These are phyloP conservation scores for Myrica gale DNA, from an alignment of 306 rosid genomes.

Conservation along the genomic window DNA sequence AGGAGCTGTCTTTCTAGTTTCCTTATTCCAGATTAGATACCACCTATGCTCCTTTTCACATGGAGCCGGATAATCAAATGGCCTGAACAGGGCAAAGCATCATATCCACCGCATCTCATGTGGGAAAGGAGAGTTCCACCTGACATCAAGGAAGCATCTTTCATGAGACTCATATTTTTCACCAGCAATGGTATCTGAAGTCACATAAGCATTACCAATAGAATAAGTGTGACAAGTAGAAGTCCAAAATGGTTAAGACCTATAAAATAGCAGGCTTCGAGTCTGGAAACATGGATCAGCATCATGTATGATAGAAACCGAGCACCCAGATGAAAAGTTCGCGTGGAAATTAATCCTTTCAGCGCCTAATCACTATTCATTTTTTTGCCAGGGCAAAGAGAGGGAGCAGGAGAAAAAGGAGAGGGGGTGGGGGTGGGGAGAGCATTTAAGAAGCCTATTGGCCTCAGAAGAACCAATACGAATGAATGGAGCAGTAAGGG, in stretches of 20 bases:
- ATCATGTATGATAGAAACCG: neutral
- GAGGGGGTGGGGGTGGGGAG: too few relatives aligned
- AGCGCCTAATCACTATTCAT: too few relatives aligned
- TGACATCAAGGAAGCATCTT: constrained; percentile 33
- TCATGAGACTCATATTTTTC: constrained; percentile 3
- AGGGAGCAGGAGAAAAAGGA: too few relatives aligned
- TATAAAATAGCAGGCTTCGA: neutral
- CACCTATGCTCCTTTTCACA: constrained; percentile 34
- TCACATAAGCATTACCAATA: neutral
- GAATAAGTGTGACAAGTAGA: neutral
- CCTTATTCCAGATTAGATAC: constrained; percentile 43
- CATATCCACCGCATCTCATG: constrained; percentile 37
- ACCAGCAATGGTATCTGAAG: neutral
- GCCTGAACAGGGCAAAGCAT: constrained; percentile 37
- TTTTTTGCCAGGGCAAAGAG: too few relatives aligned
- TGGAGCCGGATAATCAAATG: constrained; percentile 39
- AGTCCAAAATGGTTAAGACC: neutral
- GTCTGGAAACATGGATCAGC: neutral
- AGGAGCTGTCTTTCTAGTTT: constrained; percentile 24
- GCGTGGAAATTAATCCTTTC: too few relatives aligned
- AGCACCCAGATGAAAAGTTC: too few relatives aligned
- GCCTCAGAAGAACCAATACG: too few relatives aligned
- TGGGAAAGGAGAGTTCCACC: constrained; percentile 41
- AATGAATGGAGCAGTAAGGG: too few relatives aligned
- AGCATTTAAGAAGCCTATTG: too few relatives aligned